These are phyloP conservation scores for Paramecium primaurelia DNA, from an alignment of 73 alveolate genomes.

Conservation along the genomic window DNA sequence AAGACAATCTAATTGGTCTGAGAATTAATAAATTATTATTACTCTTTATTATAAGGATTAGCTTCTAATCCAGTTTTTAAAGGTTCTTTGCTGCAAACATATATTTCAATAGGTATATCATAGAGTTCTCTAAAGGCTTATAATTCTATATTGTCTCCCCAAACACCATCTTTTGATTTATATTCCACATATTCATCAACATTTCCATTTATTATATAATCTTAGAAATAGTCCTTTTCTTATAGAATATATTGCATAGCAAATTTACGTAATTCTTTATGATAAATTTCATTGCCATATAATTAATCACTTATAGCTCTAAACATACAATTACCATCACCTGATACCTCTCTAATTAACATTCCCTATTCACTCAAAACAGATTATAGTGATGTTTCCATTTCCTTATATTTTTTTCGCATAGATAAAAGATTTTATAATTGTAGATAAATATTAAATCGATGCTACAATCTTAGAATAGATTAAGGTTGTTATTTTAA, in stretches of 20 bases:
- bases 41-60: constrained; percentile 62
- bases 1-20: constrained; percentile 87
- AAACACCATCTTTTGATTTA: constrained; percentile 88
- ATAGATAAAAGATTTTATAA: background rate
- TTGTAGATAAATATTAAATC: background rate
- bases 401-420: constrained; percentile 30
- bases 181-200: constrained; percentile 84
- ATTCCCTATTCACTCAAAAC: background rate
- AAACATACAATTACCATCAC: constrained; percentile 98
- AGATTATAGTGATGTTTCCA: background rate
- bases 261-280: constrained; percentile 76
- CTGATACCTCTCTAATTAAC: constrained; percentile 65
- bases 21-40: background rate
- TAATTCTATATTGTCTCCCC: constrained; percentile 99
- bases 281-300: constrained; percentile 90
- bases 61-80: constrained; percentile 95
- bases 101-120: constrained; percentile 93
- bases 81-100: constrained; percentile 90
- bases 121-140: constrained; percentile 95
- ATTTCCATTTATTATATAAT: constrained; percentile 83
- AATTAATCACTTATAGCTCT: constrained; percentile 94
- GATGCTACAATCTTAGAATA: background rate
- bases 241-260: constrained; percentile 91
- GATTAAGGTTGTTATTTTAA: background rate
- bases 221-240: constrained; percentile 90